phyloP scores from a whole-genome alignment of 768 basidiomycete species.

The Ramaria sp. region DNA sequence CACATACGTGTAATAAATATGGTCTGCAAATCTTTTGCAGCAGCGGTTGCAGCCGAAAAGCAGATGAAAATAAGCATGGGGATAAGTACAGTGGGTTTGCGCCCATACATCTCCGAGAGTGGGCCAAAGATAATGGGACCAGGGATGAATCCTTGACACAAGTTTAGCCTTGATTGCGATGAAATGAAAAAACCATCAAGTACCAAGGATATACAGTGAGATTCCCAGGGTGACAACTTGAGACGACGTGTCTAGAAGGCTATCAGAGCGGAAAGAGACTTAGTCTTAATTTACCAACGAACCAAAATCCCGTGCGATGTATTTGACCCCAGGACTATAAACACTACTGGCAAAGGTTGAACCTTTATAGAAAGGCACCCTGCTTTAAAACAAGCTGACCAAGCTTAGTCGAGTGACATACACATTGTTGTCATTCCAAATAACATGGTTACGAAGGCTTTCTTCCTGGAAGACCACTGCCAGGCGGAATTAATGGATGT shows the following conservation, averaged over 20 bases:
- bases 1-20: conserved; percentile 21
- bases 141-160: conserved; percentile 6
- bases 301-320: conserved; percentile 17
- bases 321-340: conserved; percentile 18
- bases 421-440: conserved; percentile 22
- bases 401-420: neutral
- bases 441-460: conserved; percentile 15
- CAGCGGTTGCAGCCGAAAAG: conserved; percentile 23
- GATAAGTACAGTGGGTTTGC: conserved; percentile 16
- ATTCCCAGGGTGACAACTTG: conserved; percentile 22
- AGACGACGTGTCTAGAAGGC: conserved; percentile 8
- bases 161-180: neutral
- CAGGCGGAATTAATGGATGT: neutral
- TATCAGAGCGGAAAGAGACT: neutral
- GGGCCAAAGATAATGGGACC: conserved; percentile 21
- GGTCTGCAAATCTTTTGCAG: conserved; percentile 22
- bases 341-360: conserved; percentile 22
- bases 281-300: neutral
- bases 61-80: conserved; percentile 23
- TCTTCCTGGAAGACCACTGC: conserved; percentile 11
- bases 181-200: neutral
- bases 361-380: neutral
- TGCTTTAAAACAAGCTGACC: neutral
- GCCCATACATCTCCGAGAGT: conserved; percentile 20
- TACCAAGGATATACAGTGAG: conserved; percentile 4